phyloP scores from a whole-genome alignment of 495 filamentous ascomycete species.

The Saxophila tyrrhenica region DNA sequence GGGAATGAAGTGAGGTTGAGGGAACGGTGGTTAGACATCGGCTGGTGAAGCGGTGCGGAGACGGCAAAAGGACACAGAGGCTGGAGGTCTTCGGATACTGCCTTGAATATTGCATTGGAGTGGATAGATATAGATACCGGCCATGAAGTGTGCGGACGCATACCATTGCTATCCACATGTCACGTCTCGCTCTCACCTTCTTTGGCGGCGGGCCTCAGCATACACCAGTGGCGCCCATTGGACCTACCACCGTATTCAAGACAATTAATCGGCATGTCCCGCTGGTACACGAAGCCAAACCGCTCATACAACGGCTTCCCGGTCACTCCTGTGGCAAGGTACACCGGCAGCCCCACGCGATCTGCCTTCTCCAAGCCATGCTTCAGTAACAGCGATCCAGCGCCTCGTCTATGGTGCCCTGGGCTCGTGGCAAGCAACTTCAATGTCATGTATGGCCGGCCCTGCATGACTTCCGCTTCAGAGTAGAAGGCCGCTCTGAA shows the following conservation, averaged over 20 bases:
- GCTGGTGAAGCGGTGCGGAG: no score
- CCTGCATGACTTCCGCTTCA: constrained; percentile 1
- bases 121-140: no score
- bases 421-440: constrained; percentile 6
- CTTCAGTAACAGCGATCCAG: constrained; percentile 5
- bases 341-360: constrained; percentile 6
- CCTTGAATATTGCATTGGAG: no score
- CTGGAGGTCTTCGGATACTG: no score
- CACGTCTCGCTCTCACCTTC: no score
- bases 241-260: constrained; percentile 14
- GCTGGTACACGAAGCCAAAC: constrained; percentile 10
- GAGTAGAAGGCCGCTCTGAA: not conserved
- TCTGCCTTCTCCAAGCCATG: constrained; percentile 12
- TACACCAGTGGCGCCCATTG: constrained; percentile 8
- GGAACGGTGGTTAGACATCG: no score
- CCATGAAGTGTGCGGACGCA: no score
- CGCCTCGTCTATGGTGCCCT: constrained; percentile 10
- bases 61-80: no score
- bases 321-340: constrained; percentile 1
- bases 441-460: not conserved
- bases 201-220: constrained; percentile 9
- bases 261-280: constrained; percentile 7
- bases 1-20: no score
- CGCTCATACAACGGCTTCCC: constrained; percentile 18
- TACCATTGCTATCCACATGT: no score